phyloP scores from a whole-genome alignment of 306 rosid species.

The Ormosia emarginata region DNA sequence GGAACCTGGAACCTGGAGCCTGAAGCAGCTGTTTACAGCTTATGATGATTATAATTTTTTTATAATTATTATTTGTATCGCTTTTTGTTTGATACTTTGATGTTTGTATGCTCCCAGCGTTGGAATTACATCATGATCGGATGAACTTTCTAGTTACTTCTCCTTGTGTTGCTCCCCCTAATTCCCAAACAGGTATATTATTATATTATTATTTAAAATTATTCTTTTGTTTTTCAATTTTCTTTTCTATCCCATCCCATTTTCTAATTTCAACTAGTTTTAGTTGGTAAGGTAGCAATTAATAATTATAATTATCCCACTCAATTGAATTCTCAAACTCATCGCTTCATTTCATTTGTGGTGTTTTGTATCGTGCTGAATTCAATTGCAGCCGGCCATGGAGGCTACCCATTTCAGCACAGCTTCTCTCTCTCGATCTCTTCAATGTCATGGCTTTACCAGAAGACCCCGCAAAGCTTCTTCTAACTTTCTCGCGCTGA shows the following conservation, averaged over 20 bases:
- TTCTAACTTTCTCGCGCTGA: neutral
- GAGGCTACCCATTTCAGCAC: slow-evolving; percentile 33
- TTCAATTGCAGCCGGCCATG: neutral
- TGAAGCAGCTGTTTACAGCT: no score
- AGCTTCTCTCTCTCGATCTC: neutral
- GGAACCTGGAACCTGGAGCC: no score
- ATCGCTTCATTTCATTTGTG: neutral
- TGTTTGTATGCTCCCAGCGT: no score
- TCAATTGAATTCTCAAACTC: neutral
- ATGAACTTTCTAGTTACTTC: neutral
- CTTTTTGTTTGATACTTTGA: no score
- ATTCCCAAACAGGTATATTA: neutral
- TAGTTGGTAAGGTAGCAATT: neutral
- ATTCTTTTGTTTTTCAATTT: neutral
- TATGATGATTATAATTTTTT: no score
- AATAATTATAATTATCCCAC: neutral
- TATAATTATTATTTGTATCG: no score
- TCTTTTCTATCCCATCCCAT: no score
- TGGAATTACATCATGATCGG: neutral
- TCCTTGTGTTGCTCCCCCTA: no score
- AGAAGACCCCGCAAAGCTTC: slow-evolving; percentile 3
- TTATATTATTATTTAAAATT: neutral
- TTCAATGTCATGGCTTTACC: neutral
- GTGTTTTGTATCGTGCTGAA: neutral
- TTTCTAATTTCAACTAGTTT: neutral